Evolutionary conservation across 1,284 basidiomycete genomes (phyloP), one percentile per base, ranked within the genome.

Genomic region (Puccinia coronata): DNA sequence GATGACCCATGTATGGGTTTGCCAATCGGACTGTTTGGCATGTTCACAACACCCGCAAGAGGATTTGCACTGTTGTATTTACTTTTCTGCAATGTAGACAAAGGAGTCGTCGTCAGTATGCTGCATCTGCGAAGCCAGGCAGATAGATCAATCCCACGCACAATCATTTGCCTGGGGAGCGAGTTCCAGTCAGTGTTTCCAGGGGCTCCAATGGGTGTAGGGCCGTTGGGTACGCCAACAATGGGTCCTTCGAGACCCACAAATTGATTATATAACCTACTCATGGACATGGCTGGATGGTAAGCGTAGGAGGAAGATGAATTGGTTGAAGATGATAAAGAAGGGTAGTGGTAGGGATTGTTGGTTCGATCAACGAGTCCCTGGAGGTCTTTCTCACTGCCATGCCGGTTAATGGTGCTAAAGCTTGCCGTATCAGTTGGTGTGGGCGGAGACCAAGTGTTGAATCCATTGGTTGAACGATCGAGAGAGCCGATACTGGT

Each of bases 361-460:
- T n/a, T 57, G 28, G 31, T 41, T 74, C 72, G 72, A 43, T 74
- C 72, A 59, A 74, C 49, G 36, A 74, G 55, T 55, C 72, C 72
- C 31, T 74, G 51, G 25, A 74, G 72, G n/a, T 74, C 72, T 43
- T 74, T 74, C 39, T 74, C 72, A 25, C 72, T 74, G n/a, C 53
- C 49, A 59, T 43, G 39, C 3, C 53, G 72, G 36, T 74, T 51
- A 28, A 74, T 59, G 4, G 31, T 74, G 36, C 36, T 14, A 28
- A 74, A 74, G 25, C 53, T 36, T 16, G 41, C 55, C 25, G 72
- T 28, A 20, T 74, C 72, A 20, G 72, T 74, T 6, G 72, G 72
- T 39, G 72, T 74, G 36, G 72, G 49, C 25, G 72, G 72, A 36
- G 72, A 59, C 23, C 31, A 74, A 59, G 72, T 74, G 25, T 49